Percentiles rank a stretch among this genome's conserved stretches.
Evolutionary conservation across 176 grass and related monocot species (phyloP).

Genomic region (Aegilops sharonensis): DNA sequence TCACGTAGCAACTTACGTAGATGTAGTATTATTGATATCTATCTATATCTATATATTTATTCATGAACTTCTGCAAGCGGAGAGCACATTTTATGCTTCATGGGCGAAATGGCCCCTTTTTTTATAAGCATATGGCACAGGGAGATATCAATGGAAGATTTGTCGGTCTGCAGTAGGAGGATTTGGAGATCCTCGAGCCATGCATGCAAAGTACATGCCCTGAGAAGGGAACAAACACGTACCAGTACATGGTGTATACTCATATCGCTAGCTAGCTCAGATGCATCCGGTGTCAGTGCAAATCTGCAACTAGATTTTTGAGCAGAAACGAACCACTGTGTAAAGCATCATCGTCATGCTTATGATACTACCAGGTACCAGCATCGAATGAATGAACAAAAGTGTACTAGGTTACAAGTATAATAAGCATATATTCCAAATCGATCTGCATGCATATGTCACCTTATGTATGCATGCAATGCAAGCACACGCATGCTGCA

Average conservation of each 20-base stretch:
- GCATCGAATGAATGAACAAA: slow-evolving; percentile 39
- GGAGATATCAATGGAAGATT: neutral
- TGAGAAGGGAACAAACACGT: slow-evolving; percentile 17
- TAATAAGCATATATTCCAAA: neutral
- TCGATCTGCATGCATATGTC: slow-evolving; percentile 46
- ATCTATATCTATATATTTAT: neutral
- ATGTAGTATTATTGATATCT: neutral
- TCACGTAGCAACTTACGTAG: no score
- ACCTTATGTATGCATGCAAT: slow-evolving; percentile 18
- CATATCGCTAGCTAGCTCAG: neutral
- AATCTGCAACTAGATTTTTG: slow-evolving; percentile 22
- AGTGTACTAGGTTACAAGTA: neutral
- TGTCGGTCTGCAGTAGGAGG: slow-evolving; percentile 7
- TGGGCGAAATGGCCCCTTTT: neutral
- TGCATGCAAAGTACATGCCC: slow-evolving; percentile 19
- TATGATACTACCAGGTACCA: slow-evolving; percentile 16
- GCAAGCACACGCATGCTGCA: slow-evolving; percentile 9
- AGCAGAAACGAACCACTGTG: slow-evolving; percentile 24
- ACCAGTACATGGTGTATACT: neutral
- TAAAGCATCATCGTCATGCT: slow-evolving; percentile 18
- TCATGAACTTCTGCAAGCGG: neutral
- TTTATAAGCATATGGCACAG: neutral
- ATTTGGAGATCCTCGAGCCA: slow-evolving; percentile 14
- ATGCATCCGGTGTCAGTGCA: slow-evolving; percentile 39
- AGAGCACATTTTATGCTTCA: neutral